These are phyloP conservation scores for Acanthochlamys bracteata DNA, from an alignment of 106 monocot species.

Conservation along the genomic window DNA sequence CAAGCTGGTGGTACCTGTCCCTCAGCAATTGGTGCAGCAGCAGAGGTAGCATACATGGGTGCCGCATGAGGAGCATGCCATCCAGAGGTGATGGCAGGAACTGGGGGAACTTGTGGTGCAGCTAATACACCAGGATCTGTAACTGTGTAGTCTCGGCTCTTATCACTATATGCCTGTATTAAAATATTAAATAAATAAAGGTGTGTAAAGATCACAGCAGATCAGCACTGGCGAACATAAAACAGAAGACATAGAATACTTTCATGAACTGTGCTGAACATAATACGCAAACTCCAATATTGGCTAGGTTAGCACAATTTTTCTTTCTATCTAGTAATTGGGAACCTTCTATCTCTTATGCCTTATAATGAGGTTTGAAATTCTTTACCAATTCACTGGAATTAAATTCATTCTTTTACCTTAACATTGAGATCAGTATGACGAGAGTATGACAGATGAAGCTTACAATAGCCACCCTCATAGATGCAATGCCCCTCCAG, in stretches of 20 bases:
- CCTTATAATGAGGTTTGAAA: neutral
- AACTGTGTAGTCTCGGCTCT: conserved; percentile 66
- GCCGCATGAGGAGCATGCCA: conserved; percentile 33
- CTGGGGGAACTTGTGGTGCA: conserved; percentile 18
- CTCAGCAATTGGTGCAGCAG: conserved; percentile 10
- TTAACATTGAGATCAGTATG: conserved; percentile 98
- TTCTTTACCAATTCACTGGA: neutral
- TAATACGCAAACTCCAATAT: neutral
- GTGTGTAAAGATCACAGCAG: neutral
- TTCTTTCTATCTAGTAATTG: conserved; percentile 8
- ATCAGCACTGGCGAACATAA: neutral
- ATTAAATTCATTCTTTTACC: conserved; percentile 38
- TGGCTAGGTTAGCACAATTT: neutral
- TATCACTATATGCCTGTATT: conserved; percentile 54
- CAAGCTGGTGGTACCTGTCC: conserved; percentile 38
- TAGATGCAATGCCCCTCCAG: conserved; percentile 86
- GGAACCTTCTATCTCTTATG: neutral
- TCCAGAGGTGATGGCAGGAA: conserved; percentile 8
- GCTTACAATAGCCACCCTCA: conserved; percentile 94
- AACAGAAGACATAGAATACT: neutral
- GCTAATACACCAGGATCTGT: conserved; percentile 31
- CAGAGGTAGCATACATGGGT: conserved; percentile 6
- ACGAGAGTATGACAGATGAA: conserved; percentile 95
- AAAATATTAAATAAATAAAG: neutral
- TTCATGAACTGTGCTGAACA: neutral